Conservation (phyloP, 169 alveolate species). For the Toxoplasma gondii region DNA sequence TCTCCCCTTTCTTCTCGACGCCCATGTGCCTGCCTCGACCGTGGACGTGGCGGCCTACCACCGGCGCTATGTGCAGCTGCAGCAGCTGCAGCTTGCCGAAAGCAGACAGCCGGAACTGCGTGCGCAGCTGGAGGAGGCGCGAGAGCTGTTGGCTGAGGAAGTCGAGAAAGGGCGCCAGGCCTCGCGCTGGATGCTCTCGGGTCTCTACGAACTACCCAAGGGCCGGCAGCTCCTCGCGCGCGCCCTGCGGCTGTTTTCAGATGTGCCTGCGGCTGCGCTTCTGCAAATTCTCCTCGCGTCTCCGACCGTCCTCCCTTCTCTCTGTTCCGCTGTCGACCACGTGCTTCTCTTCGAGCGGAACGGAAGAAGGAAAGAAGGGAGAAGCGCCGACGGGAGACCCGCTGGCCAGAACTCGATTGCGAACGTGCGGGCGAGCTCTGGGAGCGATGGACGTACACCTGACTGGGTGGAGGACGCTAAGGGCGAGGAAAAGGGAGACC, state of each 20-base stretch:
- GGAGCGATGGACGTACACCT: neutral
- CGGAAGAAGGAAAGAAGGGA: no score
- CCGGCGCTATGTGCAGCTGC: neutral
- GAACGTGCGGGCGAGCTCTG: neutral
- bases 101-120: slow-evolving; percentile 28
- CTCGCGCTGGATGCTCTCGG: slow-evolving; percentile 46
- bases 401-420: no score
- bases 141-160: neutral
- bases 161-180: slow-evolving; percentile 37
- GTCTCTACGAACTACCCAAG: slow-evolving; percentile 35
- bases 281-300: slow-evolving; percentile 40
- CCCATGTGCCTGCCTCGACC: slow-evolving; percentile 37
- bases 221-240: slow-evolving; percentile 48
- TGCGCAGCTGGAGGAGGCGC: slow-evolving; percentile 2
- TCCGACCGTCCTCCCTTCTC: neutral
- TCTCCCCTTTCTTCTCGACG: slow-evolving; percentile 50
- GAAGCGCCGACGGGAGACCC: no score
- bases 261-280: slow-evolving; percentile 14
- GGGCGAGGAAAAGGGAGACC: neutral
- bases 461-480: neutral
- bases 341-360: neutral
- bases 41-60: neutral
- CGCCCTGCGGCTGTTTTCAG: slow-evolving; percentile 40
- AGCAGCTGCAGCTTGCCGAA: slow-evolving; percentile 47
- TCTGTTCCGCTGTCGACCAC: slow-evolving; percentile 28